phyloP scores from a whole-genome alignment of 176 grass and related monocot genomes.

The Oryza nivara region DNA sequence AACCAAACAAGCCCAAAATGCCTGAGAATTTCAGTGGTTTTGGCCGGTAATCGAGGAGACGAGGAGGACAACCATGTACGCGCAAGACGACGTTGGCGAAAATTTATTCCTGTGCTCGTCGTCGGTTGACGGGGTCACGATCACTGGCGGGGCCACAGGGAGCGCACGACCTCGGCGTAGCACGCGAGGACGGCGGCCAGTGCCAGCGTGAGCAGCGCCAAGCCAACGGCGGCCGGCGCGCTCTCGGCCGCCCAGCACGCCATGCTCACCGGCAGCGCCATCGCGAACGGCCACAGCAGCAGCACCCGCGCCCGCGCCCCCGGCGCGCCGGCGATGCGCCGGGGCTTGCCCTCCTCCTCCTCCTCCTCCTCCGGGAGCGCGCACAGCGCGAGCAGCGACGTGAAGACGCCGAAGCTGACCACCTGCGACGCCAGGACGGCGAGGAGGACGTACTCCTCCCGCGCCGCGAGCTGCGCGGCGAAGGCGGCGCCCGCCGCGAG shows the following conservation, averaged over 20 bases:
- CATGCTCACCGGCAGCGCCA: conserved; percentile 51
- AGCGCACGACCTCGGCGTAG: conserved; percentile 44
- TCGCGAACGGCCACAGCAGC: conserved; percentile 51
- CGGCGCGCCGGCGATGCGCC: background rate
- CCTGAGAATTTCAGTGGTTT: too few species aligned
- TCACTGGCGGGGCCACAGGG: conserved; percentile 20
- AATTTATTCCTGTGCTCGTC: too few species aligned
- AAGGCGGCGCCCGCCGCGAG: conserved; percentile 38
- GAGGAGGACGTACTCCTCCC: conserved; percentile 53
- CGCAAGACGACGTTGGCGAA: too few species aligned
- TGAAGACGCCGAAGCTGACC: conserved; percentile 47
- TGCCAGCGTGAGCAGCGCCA: conserved; percentile 20
- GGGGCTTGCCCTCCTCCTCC: background rate
- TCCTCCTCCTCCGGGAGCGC: conserved; percentile 23
- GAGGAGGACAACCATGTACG: too few species aligned
- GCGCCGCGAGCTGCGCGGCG: conserved; percentile 46
- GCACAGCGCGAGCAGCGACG: conserved; percentile 55
- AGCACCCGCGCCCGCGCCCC: conserved; percentile 31
- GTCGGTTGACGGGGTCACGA: background rate
- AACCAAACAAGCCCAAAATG: too few species aligned
- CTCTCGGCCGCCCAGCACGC: conserved; percentile 44
- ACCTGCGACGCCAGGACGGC: conserved; percentile 50
- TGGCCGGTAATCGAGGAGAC: too few species aligned
- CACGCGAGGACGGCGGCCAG: conserved; percentile 40
- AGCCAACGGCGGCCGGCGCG: conserved; percentile 32